These are phyloP conservation scores for Omphalea diandra DNA, from an alignment of 441 rosid genomes.

Conservation along the genomic window DNA sequence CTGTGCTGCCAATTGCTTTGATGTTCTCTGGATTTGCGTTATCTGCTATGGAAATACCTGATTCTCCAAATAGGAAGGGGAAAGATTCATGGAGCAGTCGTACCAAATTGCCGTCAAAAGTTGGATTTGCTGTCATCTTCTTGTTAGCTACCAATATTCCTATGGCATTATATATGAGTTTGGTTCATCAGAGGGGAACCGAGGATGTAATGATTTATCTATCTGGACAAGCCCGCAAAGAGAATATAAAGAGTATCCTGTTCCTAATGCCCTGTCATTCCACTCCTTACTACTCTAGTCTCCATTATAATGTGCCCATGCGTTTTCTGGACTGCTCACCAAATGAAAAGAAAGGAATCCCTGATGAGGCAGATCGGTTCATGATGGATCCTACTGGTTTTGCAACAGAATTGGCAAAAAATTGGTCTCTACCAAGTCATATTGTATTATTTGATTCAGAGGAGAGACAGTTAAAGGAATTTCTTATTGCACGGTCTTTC, in stretches of 20 bases:
- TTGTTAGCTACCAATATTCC: slow-evolving; percentile 82
- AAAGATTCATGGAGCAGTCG: slow-evolving; percentile 34
- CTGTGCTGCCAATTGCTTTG: slow-evolving; percentile 86
- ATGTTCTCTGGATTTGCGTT: slow-evolving; percentile 80
- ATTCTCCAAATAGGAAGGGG: slow-evolving; percentile 27
- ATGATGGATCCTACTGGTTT: slow-evolving; percentile 67
- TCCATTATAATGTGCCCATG: slow-evolving; percentile 72
- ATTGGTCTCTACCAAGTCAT: slow-evolving; percentile 71
- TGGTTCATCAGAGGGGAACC: slow-evolving; percentile 93
- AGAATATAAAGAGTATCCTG: slow-evolving; percentile 58
- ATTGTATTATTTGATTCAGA: slow-evolving; percentile 68
- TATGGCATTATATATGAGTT: slow-evolving; percentile 80
- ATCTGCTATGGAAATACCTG: slow-evolving; percentile 46
- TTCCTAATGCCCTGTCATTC: slow-evolving; percentile 95
- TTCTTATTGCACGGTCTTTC: slow-evolving; percentile 59
- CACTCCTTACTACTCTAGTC: slow-evolving; percentile 85
- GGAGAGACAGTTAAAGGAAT: slow-evolving; percentile 51
- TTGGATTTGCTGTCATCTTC: slow-evolving; percentile 50
- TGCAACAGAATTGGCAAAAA: slow-evolving; percentile 48
- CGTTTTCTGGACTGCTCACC: slow-evolving; percentile 80
- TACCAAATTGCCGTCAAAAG: slow-evolving; percentile 43
- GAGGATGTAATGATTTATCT: slow-evolving; percentile 90
- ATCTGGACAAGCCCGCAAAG: slow-evolving; percentile 64
- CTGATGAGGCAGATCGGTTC: slow-evolving; percentile 71
- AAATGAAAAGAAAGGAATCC: slow-evolving; percentile 57